Conservation (phyloP, 805 yeast genomes). For the Suhomyces canberraensis region DNA sequence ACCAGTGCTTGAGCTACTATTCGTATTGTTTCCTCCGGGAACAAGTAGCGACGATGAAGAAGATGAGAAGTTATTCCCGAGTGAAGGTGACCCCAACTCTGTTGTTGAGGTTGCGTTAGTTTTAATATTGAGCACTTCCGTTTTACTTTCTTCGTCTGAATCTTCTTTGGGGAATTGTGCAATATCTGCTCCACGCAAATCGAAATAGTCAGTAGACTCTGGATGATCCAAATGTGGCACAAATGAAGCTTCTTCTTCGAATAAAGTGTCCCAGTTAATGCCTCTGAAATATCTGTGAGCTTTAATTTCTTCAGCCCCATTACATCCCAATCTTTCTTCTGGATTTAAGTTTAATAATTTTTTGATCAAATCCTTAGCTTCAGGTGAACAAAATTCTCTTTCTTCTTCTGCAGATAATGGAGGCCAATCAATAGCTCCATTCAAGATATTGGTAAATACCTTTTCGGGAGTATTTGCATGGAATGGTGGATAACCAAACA, state of each 20-base stretch:
- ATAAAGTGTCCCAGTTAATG: slow-evolving; percentile 72
- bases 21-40: slow-evolving; percentile 13
- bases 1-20: slow-evolving; percentile 4
- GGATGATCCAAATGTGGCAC: slow-evolving; percentile 78
- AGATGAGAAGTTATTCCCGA: slow-evolving; percentile 4
- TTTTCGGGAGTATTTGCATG: slow-evolving; percentile 74
- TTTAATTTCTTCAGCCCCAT: slow-evolving; percentile 77
- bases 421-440: slow-evolving; percentile 84
- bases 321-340: slow-evolving; percentile 64
- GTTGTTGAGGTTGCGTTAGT: slow-evolving; percentile 5
- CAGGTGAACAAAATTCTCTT: slow-evolving; percentile 49
- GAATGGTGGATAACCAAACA: slow-evolving; percentile 94
- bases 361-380: slow-evolving; percentile 71
- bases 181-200: slow-evolving; percentile 79
- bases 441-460: slow-evolving; percentile 79
- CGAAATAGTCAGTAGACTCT: slow-evolving; percentile 88
- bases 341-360: slow-evolving; percentile 65
- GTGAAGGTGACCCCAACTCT: slow-evolving; percentile 15
- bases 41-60: slow-evolving; percentile 9
- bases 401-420: slow-evolving; percentile 53
- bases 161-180: slow-evolving; percentile 55
- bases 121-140: not conserved
- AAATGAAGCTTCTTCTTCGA: slow-evolving; percentile 72
- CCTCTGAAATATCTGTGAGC: slow-evolving; percentile 72
- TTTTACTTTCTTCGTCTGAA: slow-evolving; percentile 29